Evolutionary conservation across 2,329 filamentous ascomycete genomes (phyloP), one percentile per base, ranked within the genome.

Genomic region (Trichoderma sp.): DNA sequence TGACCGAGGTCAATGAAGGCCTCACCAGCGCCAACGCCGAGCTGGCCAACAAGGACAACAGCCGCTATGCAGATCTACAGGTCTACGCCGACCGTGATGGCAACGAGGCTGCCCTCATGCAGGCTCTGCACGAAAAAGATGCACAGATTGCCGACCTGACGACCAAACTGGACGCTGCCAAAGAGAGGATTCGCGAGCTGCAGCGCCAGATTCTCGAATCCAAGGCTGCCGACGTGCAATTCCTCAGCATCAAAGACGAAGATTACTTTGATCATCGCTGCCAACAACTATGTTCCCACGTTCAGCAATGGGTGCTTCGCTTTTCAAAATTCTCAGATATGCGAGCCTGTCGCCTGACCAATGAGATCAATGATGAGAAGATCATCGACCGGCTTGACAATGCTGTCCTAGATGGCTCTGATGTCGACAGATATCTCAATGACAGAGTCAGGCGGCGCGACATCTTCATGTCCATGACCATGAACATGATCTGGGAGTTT

Each of bases 401-500:
- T 79, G 89, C 93, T 71, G 90, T 99, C 66, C 87, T 99, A 31
- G 96, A 99, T 81, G 96, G 95, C 71, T 93, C 93, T 57, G 94
- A 98, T 77, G 94, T 97, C 72, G 94, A 98, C 80, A 84, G 85
- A 69, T 96, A 97, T 76, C 89, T 99, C 60, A 87, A 88, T 73
- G 95, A 99, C 79, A 92, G 96, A 49, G 91, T 97, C 67, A 90
- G 88, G 76, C 91, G 96, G 71, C 90, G 95, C 70, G 95, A 98
- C 79, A 90, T 98, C 70, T 97, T 99, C 85, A 97, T 98, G 93
- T 96, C 94, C 47, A 94, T 99, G 80, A 93, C 95, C 68, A 98
- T 98, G 94, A 96, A 92, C 71, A 97, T 99, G 94, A 90, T 99
- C 63, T 99, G 94, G 94, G 96, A 99, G 80, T 97, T 96, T 77